These are phyloP conservation scores for Epichloe coenophiala DNA, from an alignment of 2,329 filamentous ascomycete genomes.

Conservation along the genomic window DNA sequence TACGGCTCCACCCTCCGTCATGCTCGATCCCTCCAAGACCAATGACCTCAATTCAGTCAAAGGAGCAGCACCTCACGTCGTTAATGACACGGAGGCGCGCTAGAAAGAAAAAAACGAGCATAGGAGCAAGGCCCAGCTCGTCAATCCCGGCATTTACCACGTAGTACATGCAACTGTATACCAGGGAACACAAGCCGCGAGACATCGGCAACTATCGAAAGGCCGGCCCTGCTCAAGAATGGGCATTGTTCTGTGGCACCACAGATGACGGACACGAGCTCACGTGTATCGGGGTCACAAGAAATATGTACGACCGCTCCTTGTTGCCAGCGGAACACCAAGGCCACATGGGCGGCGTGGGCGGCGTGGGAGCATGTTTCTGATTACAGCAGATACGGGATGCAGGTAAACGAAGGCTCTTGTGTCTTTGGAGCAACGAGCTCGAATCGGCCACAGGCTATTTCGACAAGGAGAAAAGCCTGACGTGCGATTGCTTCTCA, in stretches of 20 bases:
- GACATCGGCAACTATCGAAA: neutral
- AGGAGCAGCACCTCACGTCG: neutral
- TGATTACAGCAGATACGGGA: neutral
- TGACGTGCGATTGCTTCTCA: neutral
- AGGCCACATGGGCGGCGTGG: neutral
- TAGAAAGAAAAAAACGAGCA: neutral
- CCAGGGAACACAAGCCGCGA: neutral
- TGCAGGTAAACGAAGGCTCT: neutral
- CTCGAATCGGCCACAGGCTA: no score
- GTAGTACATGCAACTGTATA: neutral
- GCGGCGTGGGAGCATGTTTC: neutral
- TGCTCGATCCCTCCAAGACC: neutral
- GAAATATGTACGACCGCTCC: neutral
- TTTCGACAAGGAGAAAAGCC: neutral
- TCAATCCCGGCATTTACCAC: neutral
- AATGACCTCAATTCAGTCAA: neutral
- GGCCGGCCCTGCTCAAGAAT: neutral
- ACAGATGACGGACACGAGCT: neutral
- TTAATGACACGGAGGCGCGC: neutral
- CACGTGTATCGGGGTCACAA: slow-evolving; percentile 1
- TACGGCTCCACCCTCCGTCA: neutral
- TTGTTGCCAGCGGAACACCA: neutral
- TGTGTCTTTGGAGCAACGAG: neutral
- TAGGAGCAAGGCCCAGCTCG: neutral
- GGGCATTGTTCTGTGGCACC: neutral